Base-by-base conservation (phyloP, 2,329 filamentous ascomycete species). In the Myriosclerotinia duriaeana region DNA sequence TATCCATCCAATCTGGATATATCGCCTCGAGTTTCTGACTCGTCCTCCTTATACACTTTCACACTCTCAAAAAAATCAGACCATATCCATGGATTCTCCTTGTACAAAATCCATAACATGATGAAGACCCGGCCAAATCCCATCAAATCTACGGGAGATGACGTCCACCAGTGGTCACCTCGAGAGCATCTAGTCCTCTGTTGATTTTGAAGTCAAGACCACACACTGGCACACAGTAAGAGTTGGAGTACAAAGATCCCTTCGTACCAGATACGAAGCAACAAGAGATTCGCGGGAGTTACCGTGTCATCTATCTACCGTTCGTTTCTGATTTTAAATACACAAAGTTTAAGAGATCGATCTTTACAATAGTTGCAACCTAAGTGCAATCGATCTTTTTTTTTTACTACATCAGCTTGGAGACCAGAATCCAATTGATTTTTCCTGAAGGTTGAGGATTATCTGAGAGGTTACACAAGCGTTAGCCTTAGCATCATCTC, bases 41-140 rank as follows among this genome's bases (percentile, higher is more conserved):
- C 30, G 56, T 60, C 56, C 42, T 50, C 44, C 22, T 20, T 7
- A n/a, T 34, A 26, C 6, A 3, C 53, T 5, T 50, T 60, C 44
- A 46, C 8, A 11, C 26, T 38, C 36, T 15, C 20, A 46, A 12
- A 4, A 50, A 3, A 50, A 60, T 60, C 56, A 60, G 56, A 12
- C 56, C 56, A 60, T 17, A 22, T 8, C 4, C 1, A 50, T 14
- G 20, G 2, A 22, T 4, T 26, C 30, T 36, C 42, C 12, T 60
- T 8, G 56, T 4, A 60, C 56, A 50, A 38, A 30, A 60, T 60
- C 44, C n/a, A 60, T 44, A 22, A 26, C 20, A 38, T 26, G 44
- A 38, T 30, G 20, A 5, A 5, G 30, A 40, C 38, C 38, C 12
- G 12, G 1, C 15, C 22, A 0, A 30, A 56, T 3, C 5, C 1